These are phyloP conservation scores for Teratosphaeriaceae sp. DNA, from an alignment of 2,329 filamentous ascomycete genomes.

Conservation along the genomic window DNA sequence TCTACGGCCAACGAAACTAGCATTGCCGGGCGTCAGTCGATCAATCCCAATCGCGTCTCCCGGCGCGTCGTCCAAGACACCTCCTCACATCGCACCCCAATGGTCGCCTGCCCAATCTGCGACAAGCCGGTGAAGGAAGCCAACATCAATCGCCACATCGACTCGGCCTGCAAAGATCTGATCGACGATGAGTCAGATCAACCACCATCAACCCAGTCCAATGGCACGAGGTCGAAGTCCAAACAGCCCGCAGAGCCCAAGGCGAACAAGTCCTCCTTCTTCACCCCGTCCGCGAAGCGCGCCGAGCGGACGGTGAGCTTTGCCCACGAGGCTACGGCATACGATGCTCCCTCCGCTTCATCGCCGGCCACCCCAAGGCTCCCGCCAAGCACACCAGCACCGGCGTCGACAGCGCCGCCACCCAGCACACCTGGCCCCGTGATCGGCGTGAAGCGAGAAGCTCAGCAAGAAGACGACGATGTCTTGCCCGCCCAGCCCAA, in stretches of 20 bases:
- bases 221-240: slow-evolving; percentile 14
- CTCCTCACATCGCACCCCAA: slow-evolving; percentile 8
- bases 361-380: background rate
- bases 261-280: slow-evolving; percentile 43
- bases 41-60: background rate
- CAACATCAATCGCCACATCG: slow-evolving; percentile 86
- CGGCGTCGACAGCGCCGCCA: slow-evolving; percentile 18
- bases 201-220: slow-evolving; percentile 34
- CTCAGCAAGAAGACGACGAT: slow-evolving; percentile 19
- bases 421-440: too few relatives aligned
- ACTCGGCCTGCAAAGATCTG: slow-evolving; percentile 68
- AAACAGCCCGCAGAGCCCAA: slow-evolving; percentile 32
- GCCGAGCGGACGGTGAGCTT: slow-evolving; percentile 32
- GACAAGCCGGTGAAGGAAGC: slow-evolving; percentile 44
- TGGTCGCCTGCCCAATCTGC: slow-evolving; percentile 31
- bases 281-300: slow-evolving; percentile 44
- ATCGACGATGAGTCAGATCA: slow-evolving; percentile 51
- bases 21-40: too few relatives aligned
- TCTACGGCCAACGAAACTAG: too few relatives aligned
- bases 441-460: slow-evolving; percentile 19
- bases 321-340: slow-evolving; percentile 22
- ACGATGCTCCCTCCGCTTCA: slow-evolving; percentile 3
- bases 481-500: background rate
- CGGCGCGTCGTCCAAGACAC: background rate
- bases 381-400: slow-evolving; percentile 2